phyloP scores from a whole-genome alignment of 805 yeast species.

The Schwanniomyces vanrijiae region DNA sequence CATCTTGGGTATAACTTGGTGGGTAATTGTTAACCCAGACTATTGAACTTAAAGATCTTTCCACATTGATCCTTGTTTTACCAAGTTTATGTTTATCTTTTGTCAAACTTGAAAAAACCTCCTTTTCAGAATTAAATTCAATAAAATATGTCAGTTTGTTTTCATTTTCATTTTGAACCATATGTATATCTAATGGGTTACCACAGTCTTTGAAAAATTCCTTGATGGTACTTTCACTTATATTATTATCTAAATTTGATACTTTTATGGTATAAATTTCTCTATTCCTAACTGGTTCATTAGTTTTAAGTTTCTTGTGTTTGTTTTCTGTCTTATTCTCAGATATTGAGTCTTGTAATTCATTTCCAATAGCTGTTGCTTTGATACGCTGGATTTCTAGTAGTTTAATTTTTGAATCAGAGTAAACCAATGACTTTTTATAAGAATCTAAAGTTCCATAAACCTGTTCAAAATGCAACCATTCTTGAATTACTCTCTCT shows the following conservation, averaged over 20 bases:
- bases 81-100: slow-evolving; percentile 51
- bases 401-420: not conserved
- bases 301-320: slow-evolving; percentile 7
- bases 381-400: slow-evolving; percentile 2
- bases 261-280: slow-evolving; percentile 63
- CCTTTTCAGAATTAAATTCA: slow-evolving; percentile 52
- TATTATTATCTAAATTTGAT: slow-evolving; percentile 41
- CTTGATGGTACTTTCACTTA: slow-evolving; percentile 38
- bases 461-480: slow-evolving; percentile 35
- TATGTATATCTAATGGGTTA: slow-evolving; percentile 35
- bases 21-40: slow-evolving; percentile 79
- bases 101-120: slow-evolving; percentile 59
- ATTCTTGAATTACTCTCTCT: slow-evolving; percentile 47
- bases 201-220: slow-evolving; percentile 65
- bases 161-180: slow-evolving; percentile 12
- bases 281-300: slow-evolving; percentile 44
- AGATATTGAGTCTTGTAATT: not conserved
- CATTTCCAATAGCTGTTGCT: not conserved
- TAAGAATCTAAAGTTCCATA: slow-evolving; percentile 26
- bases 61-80: slow-evolving; percentile 45
- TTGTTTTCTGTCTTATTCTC: not conserved
- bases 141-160: slow-evolving; percentile 46
- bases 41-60: slow-evolving; percentile 47
- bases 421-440: slow-evolving; percentile 17
- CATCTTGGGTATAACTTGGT: slow-evolving; percentile 43